These are phyloP conservation scores for Pisolithus thermaeus DNA, from an alignment of 1,284 basidiomycete genomes.

Conservation along the genomic window DNA sequence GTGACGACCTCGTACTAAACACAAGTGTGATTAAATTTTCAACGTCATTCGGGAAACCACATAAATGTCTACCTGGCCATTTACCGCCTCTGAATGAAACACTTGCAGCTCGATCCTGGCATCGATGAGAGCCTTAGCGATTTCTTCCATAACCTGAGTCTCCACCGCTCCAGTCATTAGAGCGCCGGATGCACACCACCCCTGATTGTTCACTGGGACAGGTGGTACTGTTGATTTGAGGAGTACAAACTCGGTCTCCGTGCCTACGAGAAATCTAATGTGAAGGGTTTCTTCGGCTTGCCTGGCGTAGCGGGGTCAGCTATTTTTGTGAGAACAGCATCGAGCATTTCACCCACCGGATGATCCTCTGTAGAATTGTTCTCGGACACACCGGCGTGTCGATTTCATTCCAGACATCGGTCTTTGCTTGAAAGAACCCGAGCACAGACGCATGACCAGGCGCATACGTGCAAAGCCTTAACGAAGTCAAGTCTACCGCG, in stretches of 20 bases:
- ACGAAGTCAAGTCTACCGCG: slow-evolving; percentile 46
- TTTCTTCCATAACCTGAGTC: slow-evolving; percentile 44
- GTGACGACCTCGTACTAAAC: slow-evolving; percentile 59
- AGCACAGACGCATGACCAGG: slow-evolving; percentile 53
- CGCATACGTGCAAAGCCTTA: slow-evolving; percentile 48
- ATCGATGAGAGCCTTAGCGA: slow-evolving; percentile 38
- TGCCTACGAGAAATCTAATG: slow-evolving; percentile 56
- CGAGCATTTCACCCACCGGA: slow-evolving; percentile 36
- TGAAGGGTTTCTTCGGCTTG: slow-evolving; percentile 35
- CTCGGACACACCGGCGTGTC: slow-evolving; percentile 51
- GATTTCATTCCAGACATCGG: slow-evolving; percentile 24
- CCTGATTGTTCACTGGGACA: slow-evolving; percentile 40
- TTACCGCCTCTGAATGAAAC: slow-evolving; percentile 60
- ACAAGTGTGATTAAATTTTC: not conserved
- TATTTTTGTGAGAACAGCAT: not conserved
- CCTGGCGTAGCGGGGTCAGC: slow-evolving; percentile 5
- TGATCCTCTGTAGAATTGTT: slow-evolving; percentile 43
- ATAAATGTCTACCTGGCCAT: slow-evolving; percentile 50
- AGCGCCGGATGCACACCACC: slow-evolving; percentile 45
- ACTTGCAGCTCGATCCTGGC: slow-evolving; percentile 50
- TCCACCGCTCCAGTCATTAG: slow-evolving; percentile 40
- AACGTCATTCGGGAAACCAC: not conserved
- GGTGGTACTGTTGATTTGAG: slow-evolving; percentile 48
- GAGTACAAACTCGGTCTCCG: slow-evolving; percentile 66
- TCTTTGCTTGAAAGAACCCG: slow-evolving; percentile 61